Base-by-base conservation (phyloP, 108 stramenopile genomes). In the Nitzschia palea region DNA sequence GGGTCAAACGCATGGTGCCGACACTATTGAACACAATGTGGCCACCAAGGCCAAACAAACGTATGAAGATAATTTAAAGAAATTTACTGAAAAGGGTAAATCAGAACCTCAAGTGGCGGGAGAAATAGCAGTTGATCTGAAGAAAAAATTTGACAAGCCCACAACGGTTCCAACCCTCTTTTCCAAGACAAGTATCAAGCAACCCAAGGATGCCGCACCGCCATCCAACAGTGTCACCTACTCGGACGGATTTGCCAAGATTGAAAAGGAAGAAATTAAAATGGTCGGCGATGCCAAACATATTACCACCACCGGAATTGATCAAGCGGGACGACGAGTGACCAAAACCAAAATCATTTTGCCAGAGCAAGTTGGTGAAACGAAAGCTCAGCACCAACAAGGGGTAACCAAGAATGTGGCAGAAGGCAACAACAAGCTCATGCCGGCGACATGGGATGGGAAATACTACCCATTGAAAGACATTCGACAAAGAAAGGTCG, bases 331-430 rank as follows among this genome's bases (percentile, higher is more conserved):
- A 30, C 37, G 67, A 43, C 31, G 52, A 22, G 43, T 68, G 4
- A 68, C 67, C 42, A 68, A 57, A 30, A 68, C 67, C 6, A 68
- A 68, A 31, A 68, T 68, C 47, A 56, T 68, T 29, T 25, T 68
- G n/a, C 67, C 67, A 12, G 44, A 68, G 40, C 17, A 31, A 47
- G 67, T 44, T 0, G 67, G 67, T 4, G 62, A 63, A 48, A 63
- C 47, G 1, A 63, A 63, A 27, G 47, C 44, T 20, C 62, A 63
- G 34, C 47, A 50, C 3, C 62, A 63, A 28, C 62, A 63, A 50
- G 45, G 45, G 15, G 62, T 2, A 3, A 25, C 44, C 1, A 48
- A 31, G 1, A 48, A 28, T 48, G 25, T 42, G 12, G 28, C 45
- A 9, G 51, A 53, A 23, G 10, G 26, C 15, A 53, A 26, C 65